Evolutionary conservation across 352 stramenopile species (phyloP), one percentile per base, ranked within the genome.

Genomic region (Globisporangium lucens): DNA sequence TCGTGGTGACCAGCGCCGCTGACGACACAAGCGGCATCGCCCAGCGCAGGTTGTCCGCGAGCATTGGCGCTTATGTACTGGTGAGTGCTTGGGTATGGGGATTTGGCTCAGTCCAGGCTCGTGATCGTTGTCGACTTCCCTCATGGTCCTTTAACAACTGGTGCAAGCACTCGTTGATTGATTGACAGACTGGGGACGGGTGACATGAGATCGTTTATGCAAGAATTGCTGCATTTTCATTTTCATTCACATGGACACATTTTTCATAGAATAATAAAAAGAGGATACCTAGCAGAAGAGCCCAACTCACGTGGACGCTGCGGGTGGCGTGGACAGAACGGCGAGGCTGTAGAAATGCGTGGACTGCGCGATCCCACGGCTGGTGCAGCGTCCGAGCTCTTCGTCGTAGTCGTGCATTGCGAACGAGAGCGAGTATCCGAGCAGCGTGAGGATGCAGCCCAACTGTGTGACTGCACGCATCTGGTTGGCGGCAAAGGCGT

Each of bases 391-490:
- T 20, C 56, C 63, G 36, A 68, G 2, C 63, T 71, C 68, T 4
- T 52, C 46, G 10, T 71, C 69, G 35, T 74, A 67, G 27, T 77
- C 56, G 63, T 87, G 76, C 7, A 63, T 69, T 17, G 75, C 29
- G 49, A 89, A 89, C 17, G 80, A 82, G 13, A 80, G 56, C 13
- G 76, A 78, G 68, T 89, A 89, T 7, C 77, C 75, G 2, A 88
- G 69, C 5, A 88, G 75, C n/a, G 77, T 83, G n/a, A 88, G 56
- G 56, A 84, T 78, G 70, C 75, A 85, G n/a, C 47, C 49, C 7
- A 88, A 49, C 62, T 88, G 79, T 2, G 77, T 74, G 12, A 67
- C 58, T 24, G 77, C 69, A 36, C 79, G 74, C 63, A 88, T 80
- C 56, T 88, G 77, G 29, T 77, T 76, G 3, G 63, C 69, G 0